Base-by-base conservation (phyloP, 805 yeast genomes). In the Metschnikowia picachoensis region DNA sequence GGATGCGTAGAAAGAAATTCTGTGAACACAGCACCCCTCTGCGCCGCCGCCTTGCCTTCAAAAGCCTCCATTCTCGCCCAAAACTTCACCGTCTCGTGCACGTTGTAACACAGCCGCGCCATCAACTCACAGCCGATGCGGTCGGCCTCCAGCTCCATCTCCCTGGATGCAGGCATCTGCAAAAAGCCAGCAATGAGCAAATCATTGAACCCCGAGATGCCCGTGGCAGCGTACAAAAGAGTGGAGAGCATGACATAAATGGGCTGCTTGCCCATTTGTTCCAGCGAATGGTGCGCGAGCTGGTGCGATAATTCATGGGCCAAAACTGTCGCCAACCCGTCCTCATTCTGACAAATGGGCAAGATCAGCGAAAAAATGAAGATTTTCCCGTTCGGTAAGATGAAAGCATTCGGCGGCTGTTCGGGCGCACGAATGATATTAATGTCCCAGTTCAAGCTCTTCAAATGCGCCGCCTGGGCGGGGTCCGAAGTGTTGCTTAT, bases 71-170 rank as follows among this genome's bases (percentile, higher is more conserved):
- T 91, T 46, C 96, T 74, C 43, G 74, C 64, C 99, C 99, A 94
- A 47, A 94, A 76, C 10, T 67, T 68, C 1, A 85, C 79, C 0
- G 96, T 85, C 54, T 83, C 88, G 14, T 68, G 67, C 6, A 96
- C 90, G 52, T 91, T 70, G 64, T 76, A 94, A 62, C 99, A 94
- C 39, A 95, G 95, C 48, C 82, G 72, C 2, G 96, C 80, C 96
- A 92, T 87, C 54, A 92, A 73, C 82, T 89, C 85, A 49, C 94
- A 70, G 0, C 99, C 99, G 29, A 94, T 91, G 57, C 84, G 83
- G 65, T 94, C 99, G 0, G 99, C 98, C 64, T 94, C 99, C 0
- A 89, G 77, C 65, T 94, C 99, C 96, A 89, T 89, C 48, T 80
- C 88, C 57, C 99, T 74, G 1, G 95, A 86, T 0, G 95, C 86